Base-by-base conservation (phyloP, 148 eudicot species). In the Fagopyrum esculentum region DNA sequence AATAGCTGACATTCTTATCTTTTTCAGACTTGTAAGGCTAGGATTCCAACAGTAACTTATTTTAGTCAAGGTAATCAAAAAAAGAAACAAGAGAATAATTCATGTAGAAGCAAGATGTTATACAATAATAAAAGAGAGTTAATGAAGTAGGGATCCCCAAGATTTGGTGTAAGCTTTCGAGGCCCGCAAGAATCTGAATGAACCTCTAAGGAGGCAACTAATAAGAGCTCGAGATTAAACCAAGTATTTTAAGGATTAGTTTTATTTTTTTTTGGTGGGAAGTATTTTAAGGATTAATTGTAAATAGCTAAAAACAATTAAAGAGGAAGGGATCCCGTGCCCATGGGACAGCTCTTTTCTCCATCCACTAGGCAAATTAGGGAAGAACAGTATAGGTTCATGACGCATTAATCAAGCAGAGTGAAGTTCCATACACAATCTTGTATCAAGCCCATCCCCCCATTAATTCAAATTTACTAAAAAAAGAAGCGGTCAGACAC, bases 401-500 rank as follows among this genome's bases (percentile, higher is more conserved):
- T 71, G 74, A 52, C 74, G 54, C 74, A 71, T 54, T n/a, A 4
- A 45, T 19, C n/a, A 44, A 70, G 48, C 73, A 70, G 51, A 45
- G 45, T 70, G 73, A 70, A 47, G 17, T 22, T 70, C 12, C 50
- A 70, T 63, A 3, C 69, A 70, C 48, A 43, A 70, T 44, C 29
- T 40, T 9, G 40, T 35, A 35, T 0, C 9, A 70, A 17, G 48
- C 51, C 73, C 73, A 70, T 70, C 50, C 19, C 73, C 73, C 15
- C 48, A 19, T 47, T 63, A 29, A 63, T 30, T 63, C 45, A 63
- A 63, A 63, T 35, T 35, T 35, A 44, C 44, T 61, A 61, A 61
- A 61, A 17, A 19, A 59, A 59, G 64, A 59, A 19, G 69, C 16
- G 1, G 45, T 30, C 15, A 63, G 30, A 57, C 19, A 57, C 63